Evolutionary conservation across 2,329 filamentous ascomycete genomes (phyloP), one percentile per base, ranked within the genome.

Genomic region (Colletotrichum musae): DNA sequence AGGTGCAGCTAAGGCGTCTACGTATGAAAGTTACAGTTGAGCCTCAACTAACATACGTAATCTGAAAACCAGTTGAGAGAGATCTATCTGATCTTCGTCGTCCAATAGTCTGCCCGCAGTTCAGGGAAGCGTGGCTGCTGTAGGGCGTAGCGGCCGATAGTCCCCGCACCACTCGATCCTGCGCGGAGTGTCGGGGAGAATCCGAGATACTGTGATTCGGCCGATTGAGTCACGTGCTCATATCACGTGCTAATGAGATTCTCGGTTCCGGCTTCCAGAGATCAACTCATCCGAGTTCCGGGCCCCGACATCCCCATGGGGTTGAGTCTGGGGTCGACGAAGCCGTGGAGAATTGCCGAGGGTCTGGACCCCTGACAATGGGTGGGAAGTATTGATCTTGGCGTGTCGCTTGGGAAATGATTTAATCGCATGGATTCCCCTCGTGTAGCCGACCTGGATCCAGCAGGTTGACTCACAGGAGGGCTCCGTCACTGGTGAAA

Each of bases 71-170:
- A 15, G 15, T 13, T 5, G 16, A 43, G 6, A n/a, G 41, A 50
- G 47, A 41, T 53, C 41, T 28, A 51, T 50, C 50, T 50, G n/a
- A 18, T 21, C 1, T 15, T 10, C 32, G 26, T 47, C 26, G 28
- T 57, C 62, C 66, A 66, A 66, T 69, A n/a, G 54, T 32, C 41
- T 51, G 16, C 18, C 18, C 53, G 56, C 7, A 36, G 32, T 36
- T 36, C 32, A 36, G 32, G 32, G 32, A 10, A 36, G 32, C 32
- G 32, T 36, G 32, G 32, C 9, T 36, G 32, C 32, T 36, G 32
- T 36, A 66, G 6, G 28, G 18, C 13, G 13, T 56, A 7, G 6
- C 28, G 6, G 16, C 56, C 50, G 63, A 57, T 45, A 57, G 41
- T 66, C 66, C 50, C 66, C 56, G 62, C 26, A 7, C 45, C n/a